phyloP scores from a whole-genome alignment of 2,329 filamentous ascomycete genomes.

The Annulohypoxylon truncatum region DNA sequence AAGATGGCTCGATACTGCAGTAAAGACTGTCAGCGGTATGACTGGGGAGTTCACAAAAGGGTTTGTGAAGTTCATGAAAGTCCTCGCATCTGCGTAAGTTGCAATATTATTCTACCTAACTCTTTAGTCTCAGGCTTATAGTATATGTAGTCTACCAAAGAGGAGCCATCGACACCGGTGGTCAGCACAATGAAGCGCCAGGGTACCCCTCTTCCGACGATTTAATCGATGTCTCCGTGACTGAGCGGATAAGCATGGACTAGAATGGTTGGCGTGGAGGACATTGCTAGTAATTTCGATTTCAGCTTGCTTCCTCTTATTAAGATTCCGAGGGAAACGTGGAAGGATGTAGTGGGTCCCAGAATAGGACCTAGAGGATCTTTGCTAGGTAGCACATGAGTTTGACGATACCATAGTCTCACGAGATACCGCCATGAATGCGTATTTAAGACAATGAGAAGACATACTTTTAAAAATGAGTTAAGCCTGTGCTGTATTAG shows the following conservation, averaged over 20 bases:
- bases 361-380: not conserved
- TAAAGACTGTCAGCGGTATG: conserved; percentile 28
- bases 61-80: conserved; percentile 24
- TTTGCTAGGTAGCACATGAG: conserved; percentile 10
- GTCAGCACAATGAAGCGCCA: not conserved
- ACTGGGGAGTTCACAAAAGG: conserved; percentile 32
- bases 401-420: not conserved
- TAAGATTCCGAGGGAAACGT: not conserved
- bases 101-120: not conserved
- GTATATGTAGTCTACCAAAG: conserved; percentile 6
- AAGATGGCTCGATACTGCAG: conserved; percentile 41
- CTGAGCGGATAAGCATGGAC: not conserved
- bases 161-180: not conserved
- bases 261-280: not conserved
- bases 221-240: not conserved
- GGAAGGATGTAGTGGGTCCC: not conserved
- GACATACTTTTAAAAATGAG: not conserved
- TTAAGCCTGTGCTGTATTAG: conserved; percentile 1
- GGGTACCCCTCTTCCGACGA: not conserved
- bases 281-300: not conserved
- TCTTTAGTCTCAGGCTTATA: conserved; percentile 11
- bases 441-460: conserved; percentile 15
- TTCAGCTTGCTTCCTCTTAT: not conserved
- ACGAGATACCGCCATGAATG: not conserved
- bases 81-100: conserved; percentile 35